phyloP scores from a whole-genome alignment of 1,139 yeast species.

The Kluyveromyces marxianus region DNA sequence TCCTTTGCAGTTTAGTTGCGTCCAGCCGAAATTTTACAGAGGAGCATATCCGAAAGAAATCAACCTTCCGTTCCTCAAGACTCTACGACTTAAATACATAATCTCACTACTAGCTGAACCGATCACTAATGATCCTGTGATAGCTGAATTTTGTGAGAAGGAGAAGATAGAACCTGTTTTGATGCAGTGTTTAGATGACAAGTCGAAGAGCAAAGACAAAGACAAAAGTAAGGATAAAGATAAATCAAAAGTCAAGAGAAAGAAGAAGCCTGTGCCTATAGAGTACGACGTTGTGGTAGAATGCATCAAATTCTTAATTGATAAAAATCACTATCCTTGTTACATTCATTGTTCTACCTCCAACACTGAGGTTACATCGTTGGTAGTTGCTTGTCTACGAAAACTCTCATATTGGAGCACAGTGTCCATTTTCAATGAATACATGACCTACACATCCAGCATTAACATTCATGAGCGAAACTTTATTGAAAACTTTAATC shows the following conservation, averaged over 20 bases:
- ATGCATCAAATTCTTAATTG: constrained; percentile 55
- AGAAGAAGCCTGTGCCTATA: constrained; percentile 72
- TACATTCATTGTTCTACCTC: constrained; percentile 70
- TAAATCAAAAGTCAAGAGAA: constrained; percentile 56
- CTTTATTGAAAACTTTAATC: constrained; percentile 74
- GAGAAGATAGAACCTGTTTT: constrained; percentile 53
- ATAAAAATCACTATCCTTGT: constrained; percentile 56
- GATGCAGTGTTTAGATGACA: constrained; percentile 49
- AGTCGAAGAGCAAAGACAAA: constrained; percentile 17
- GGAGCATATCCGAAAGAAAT: constrained; percentile 83
- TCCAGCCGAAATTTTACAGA: constrained; percentile 64
- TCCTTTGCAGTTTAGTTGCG: constrained; percentile 69
- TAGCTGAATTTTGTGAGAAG: constrained; percentile 32
- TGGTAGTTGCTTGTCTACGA: constrained; percentile 78
- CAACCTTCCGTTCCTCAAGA: constrained; percentile 63
- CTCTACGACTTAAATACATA: constrained; percentile 62
- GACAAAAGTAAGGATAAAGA: constrained; percentile 30
- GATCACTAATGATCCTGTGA: constrained; percentile 32
- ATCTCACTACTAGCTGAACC: constrained; percentile 77
- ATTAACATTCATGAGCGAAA: constrained; percentile 75
- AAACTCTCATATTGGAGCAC: constrained; percentile 85
- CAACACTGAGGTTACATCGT: constrained; percentile 81
- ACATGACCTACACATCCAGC: constrained; percentile 67
- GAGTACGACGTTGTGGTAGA: constrained; percentile 54
- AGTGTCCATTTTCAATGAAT: constrained; percentile 82